These are phyloP conservation scores for Actinomortierella ambigua DNA, from an alignment of 371 early-diverging fungal genomes.

Conservation along the genomic window DNA sequence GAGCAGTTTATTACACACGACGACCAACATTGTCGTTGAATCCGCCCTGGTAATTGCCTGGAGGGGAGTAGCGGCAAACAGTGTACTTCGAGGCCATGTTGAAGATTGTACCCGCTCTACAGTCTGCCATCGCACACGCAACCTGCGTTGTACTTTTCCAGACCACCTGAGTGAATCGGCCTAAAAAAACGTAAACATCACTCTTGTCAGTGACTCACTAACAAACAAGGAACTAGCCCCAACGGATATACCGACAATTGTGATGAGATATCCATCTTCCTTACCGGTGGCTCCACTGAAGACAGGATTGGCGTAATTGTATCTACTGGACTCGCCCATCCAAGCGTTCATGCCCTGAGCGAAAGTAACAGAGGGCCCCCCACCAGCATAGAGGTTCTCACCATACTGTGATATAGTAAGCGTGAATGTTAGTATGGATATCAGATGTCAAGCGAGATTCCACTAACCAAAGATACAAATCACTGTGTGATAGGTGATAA, in stretches of 20 bases:
- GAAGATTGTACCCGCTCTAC: conserved; percentile 4
- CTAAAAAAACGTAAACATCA: conserved; percentile 1
- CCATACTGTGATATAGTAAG: no score
- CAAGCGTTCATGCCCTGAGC: neutral
- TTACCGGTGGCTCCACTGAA: conserved; percentile 6
- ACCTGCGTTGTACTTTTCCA: conserved; percentile 11
- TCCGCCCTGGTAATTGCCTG: conserved; percentile 9
- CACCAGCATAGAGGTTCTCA: conserved; percentile 5
- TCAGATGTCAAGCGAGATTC: neutral
- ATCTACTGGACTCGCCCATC: conserved; percentile 5
- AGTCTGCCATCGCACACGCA: conserved; percentile 4
- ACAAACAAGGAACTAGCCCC: neutral
- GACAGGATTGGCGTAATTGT: conserved; percentile 1
- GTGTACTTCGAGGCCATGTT: neutral
- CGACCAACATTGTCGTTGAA: conserved; percentile 6
- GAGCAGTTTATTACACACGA: conserved; percentile 3
- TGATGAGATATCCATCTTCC: neutral
- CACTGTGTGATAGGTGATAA: conserved; percentile 3
- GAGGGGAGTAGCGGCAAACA: conserved; percentile 15
- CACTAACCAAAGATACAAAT: neutral
- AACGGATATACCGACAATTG: neutral
- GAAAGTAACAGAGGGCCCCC: neutral
- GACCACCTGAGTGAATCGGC: conserved; percentile 9
- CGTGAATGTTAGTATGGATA: neutral
- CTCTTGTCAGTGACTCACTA: neutral